These are phyloP conservation scores for Amphibolis antarctica DNA, from an alignment of 106 monocot species.

Conservation along the genomic window DNA sequence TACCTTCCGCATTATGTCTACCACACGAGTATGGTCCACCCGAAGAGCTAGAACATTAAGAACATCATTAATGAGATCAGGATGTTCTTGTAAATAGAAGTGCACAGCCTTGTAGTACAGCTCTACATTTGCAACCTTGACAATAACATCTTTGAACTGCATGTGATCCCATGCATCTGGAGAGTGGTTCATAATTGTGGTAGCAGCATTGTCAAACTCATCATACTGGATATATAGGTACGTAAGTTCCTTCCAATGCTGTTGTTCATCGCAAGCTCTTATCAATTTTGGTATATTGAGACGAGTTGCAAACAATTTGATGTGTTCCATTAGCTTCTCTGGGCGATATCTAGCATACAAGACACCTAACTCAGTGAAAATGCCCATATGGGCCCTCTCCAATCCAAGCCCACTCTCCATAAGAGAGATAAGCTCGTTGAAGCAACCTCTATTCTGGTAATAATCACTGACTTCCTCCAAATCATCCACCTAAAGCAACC, in stretches of 20 bases:
- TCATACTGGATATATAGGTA: conserved; percentile 98
- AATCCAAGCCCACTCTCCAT: conserved; percentile 98
- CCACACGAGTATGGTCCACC: conserved; percentile 92
- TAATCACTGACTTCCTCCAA: conserved; percentile 97
- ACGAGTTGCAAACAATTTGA: conserved; percentile 90
- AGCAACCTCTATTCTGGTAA: conserved; percentile 98
- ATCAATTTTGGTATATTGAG: conserved; percentile 98
- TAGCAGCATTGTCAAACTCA: conserved; percentile 97
- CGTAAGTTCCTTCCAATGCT: conserved; percentile 95
- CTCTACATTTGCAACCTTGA: conserved; percentile 94
- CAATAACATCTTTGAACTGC: conserved; percentile 94
- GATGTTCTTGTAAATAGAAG: conserved; percentile 96
- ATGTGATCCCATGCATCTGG: conserved; percentile 99
- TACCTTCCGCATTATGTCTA: conserved; percentile 97
- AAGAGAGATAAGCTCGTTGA: conserved; percentile 87
- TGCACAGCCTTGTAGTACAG: conserved; percentile 98
- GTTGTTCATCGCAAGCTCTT: conserved; percentile 90
- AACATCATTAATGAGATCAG: conserved; percentile 93
- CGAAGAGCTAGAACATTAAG: conserved; percentile 94
- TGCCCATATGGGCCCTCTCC: conserved; percentile 99
- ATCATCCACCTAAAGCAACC: conserved; percentile 75
- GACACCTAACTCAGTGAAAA: conserved; percentile 94
- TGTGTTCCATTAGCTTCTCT: conserved; percentile 99
- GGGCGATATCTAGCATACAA: conserved; percentile 85
- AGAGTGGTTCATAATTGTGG: conserved; percentile 98